These are phyloP conservation scores for Debaryomyces maramus DNA, from an alignment of 805 yeast genomes.

Conservation along the genomic window DNA sequence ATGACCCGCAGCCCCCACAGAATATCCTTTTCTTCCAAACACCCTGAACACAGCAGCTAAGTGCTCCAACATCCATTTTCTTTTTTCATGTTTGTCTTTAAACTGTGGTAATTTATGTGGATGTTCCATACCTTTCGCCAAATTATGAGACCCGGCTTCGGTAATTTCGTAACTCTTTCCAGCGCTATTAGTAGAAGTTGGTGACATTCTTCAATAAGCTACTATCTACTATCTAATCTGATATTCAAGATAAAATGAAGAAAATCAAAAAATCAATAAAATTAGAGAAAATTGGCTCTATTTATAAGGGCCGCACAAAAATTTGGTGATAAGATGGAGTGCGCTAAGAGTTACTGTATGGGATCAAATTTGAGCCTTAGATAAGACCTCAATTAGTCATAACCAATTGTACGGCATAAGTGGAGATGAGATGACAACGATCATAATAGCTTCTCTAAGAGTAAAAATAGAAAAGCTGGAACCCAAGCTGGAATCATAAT, in stretches of 20 bases:
- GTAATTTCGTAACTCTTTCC: slow-evolving; percentile 41
- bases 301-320: neutral
- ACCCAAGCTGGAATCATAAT: no score
- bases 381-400: no score
- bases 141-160: slow-evolving; percentile 58
- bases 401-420: no score
- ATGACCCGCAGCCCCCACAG: slow-evolving; percentile 86
- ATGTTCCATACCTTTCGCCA: slow-evolving; percentile 53
- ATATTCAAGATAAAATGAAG: neutral
- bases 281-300: neutral
- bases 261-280: neutral
- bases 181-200: neutral
- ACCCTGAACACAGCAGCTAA: slow-evolving; percentile 85
- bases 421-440: no score
- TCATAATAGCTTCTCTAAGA: no score
- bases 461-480: no score
- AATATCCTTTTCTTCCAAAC: slow-evolving; percentile 71
- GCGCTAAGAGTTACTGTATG: neutral
- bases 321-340: slow-evolving; percentile 1
- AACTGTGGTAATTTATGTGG: slow-evolving; percentile 54
- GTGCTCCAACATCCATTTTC: slow-evolving; percentile 63
- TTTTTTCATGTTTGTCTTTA: slow-evolving; percentile 45
- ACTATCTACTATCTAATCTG: neutral
- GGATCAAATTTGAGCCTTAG: no score
- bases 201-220: slow-evolving; percentile 3